Evolutionary conservation across 192 early-diverging fungal genomes (phyloP), one percentile per base, ranked within the genome.

Genomic region (Coemansia sp.): DNA sequence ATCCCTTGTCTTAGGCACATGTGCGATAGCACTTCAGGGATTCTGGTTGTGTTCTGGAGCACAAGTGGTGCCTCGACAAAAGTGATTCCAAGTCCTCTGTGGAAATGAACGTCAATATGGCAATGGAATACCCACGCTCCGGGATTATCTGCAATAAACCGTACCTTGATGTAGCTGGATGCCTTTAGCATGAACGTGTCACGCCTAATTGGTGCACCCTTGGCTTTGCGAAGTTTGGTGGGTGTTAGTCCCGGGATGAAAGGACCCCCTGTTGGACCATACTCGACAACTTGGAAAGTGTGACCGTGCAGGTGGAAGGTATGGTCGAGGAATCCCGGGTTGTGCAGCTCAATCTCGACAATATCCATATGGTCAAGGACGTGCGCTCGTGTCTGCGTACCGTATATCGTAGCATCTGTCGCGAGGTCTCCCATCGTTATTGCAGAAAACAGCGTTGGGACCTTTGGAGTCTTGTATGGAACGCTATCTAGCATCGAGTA

Each of bases 61-160:
- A 82, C 55, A 48, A 82, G 82, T 6, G 91, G 89, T 6, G 88
- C 87, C 69, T 90, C 89, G 54, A 93, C 72, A 67, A 94, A 69
- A 2, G 79, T 72, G 36, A 84, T 83, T 23, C 81, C 87, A 63
- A 92, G 82, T 48, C 92, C 92, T 48, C 85, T 68, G 36, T 82
- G 77, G 57, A 91, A 78, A 50, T 83, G 82, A 20, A 71, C 62
- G 29, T 74, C 69, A 27, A 60, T 60, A 67, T 92, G 92, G 76
- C 92, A 94, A 74, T 92, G 52, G 52, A 93, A 83, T 41, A 88
- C 66, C 92, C 92, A 95, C 11, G 84, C 84, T 11, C 91, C 93
- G 3, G 90, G 89, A 69, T 93, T 94, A 71, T 93, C 85, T 8
- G 88, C 88, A 29, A 76, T 57, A 74, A 91, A 91, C 20, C 91